Base-by-base conservation (phyloP, 306 rosid genomes). In the Corylus avellana region DNA sequence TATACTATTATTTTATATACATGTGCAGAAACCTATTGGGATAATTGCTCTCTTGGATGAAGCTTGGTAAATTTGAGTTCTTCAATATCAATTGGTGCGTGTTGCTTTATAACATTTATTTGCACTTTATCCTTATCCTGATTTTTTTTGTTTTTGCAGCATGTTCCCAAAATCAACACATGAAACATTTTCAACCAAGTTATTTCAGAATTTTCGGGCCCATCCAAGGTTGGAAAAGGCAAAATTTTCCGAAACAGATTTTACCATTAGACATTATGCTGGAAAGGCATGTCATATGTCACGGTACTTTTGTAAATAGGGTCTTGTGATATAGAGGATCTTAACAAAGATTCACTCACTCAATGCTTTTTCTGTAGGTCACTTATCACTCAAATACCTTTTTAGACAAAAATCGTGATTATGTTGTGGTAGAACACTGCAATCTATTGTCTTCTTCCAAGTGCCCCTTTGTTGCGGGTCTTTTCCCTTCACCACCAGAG, bases 161-260 rank as follows among this genome's bases (percentile, higher is more conserved):
- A 88, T 93, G 99, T 95, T 95, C 83, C 99, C 99, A 54, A 91
- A 88, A 86, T 95, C 99, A 14, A 95, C 98, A 0, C 94, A 95
- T 79, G 92, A 88, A 84, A 89, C 97, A 84, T 93, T 95, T 91
- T 84, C 99, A 77, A 93, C 86, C 83, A 95, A 91, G 88, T 93
- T 95, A 87, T 93, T 93, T 89, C 98, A 93, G 86, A 88, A 90
- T 85, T 89, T 79, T 57, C 90, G 82, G 68, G 83, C 87, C 64
- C 96, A 93, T 77, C 88, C 92, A 70, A 87, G 99, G 88, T 85
- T 93, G 96, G 89, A 79, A 76, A 91, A 86, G 85, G 93, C 87
- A 76, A 95, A 91, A 83, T 95, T 95, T 87, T 93, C 97, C 2
- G 96, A 91, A 85, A 95, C 98, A 35, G 99, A 95, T 89, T 95